These are phyloP conservation scores for Neofusicoccum umdonicola DNA, from an alignment of 2,329 filamentous ascomycete genomes.

Conservation along the genomic window DNA sequence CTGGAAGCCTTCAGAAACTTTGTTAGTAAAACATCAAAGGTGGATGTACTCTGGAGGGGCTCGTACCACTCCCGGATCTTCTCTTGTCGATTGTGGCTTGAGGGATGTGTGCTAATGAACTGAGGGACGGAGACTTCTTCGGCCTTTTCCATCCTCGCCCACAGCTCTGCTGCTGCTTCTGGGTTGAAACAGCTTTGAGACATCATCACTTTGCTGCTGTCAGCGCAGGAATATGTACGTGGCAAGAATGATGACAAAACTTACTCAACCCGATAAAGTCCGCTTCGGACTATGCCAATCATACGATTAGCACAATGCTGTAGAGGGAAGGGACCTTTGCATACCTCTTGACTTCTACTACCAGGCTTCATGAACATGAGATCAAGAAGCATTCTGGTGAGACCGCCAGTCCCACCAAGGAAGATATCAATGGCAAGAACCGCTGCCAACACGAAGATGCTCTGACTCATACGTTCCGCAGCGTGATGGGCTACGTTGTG, in stretches of 20 bases:
- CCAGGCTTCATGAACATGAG: constrained; percentile 67
- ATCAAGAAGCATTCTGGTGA: constrained; percentile 51
- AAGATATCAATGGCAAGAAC: constrained; percentile 37
- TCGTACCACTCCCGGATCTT: constrained; percentile 61
- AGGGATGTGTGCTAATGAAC: constrained; percentile 75
- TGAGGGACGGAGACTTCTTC: constrained; percentile 59
- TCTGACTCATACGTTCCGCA: constrained; percentile 60
- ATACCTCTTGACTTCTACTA: constrained; percentile 64
- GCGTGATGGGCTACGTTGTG: constrained; percentile 70
- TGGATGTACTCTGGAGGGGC: constrained; percentile 1
- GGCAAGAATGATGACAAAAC: background rate
- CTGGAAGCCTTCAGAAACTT: constrained; percentile 28
- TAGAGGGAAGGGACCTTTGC: constrained; percentile 1
- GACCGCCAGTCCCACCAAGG: constrained; percentile 44
- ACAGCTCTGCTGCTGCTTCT: constrained; percentile 61
- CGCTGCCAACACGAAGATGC: constrained; percentile 38
- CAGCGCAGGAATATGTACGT: constrained; percentile 17
- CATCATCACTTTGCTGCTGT: constrained; percentile 63
- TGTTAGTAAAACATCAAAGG: background rate
- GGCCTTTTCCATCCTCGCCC: constrained; percentile 59
- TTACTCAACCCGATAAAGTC: constrained; percentile 71
- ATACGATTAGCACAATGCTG: constrained; percentile 15
- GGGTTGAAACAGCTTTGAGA: constrained; percentile 76
- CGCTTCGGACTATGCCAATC: constrained; percentile 61
- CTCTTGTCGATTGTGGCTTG: constrained; percentile 62